Percentiles rank a stretch among this genome's conserved stretches.
Conservation (phyloP, 1,139 yeast species). For the Yamadazyma blattariae region DNA sequence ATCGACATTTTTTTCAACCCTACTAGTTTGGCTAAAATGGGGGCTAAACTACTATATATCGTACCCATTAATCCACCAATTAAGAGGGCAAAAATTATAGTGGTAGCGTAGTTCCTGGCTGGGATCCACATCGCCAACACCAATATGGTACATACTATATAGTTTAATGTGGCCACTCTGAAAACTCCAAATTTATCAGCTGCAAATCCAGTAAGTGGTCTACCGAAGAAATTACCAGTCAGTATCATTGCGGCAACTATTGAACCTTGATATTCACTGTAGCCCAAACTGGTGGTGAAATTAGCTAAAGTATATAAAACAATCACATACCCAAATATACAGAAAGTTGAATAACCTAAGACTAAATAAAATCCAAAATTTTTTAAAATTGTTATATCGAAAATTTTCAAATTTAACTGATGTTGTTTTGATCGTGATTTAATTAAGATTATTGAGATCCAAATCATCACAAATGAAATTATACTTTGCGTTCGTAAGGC, state of each 20-base stretch:
- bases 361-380: conserved; percentile 31
- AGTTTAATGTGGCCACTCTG: conserved; percentile 26
- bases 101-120: conserved; percentile 28
- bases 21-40: conserved; percentile 33
- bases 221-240: conserved; percentile 37
- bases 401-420: conserved; percentile 32
- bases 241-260: conserved; percentile 44
- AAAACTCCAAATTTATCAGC: conserved; percentile 39
- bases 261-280: conserved; percentile 37
- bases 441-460: conserved; percentile 28
- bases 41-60: conserved; percentile 28
- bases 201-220: conserved; percentile 38
- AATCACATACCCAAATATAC: conserved; percentile 45
- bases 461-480: conserved; percentile 27
- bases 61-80: conserved; percentile 28
- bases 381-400: conserved; percentile 27
- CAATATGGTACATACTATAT: conserved; percentile 23
- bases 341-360: conserved; percentile 32
- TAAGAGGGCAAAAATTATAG: conserved; percentile 22
- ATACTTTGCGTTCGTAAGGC: conserved; percentile 37
- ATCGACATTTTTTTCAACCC: conserved; percentile 50
- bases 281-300: conserved; percentile 45
- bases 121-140: conserved; percentile 36
- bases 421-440: conserved; percentile 20
- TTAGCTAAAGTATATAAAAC: conserved; percentile 45